Evolutionary conservation across 2,329 filamentous ascomycete species (phyloP), one percentile per base, ranked within the genome.

Genomic region (Zasmidium citrigriseum): DNA sequence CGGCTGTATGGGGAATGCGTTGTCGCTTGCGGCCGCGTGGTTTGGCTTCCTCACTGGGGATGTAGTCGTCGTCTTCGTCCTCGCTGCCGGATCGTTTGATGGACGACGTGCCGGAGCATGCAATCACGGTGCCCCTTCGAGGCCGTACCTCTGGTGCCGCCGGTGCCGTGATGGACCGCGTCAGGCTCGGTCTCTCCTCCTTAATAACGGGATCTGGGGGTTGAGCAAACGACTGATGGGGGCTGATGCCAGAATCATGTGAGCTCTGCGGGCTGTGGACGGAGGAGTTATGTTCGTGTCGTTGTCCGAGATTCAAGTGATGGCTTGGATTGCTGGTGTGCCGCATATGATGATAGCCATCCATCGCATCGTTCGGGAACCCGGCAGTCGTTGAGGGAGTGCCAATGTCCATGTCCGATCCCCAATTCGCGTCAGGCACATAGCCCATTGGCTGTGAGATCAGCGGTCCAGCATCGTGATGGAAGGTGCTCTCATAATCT

Each of bases 1-100:
- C 68, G 2, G 72, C 71, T 4, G 72, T 73, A 54, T 75, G 72
- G 5, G 72, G 72, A 47, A 74, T 72, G 49, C 72, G 72, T 52
- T 72, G 68, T 3, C 71, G 70, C 51, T 70, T 71, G 24, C 70
- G 57, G 59, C 66, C 68, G 47, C 71, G 64, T 16, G 55, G 57
- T 46, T 64, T 65, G 14, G 50, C 55, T 23, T 61, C 62, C 24
- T 58, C 62, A 23, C 38, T 56, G 20, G 67, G 66, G 5, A 67
- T 57, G 60, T 67, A 68, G 12, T 69, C 67, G 10, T 71, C 69
- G 46, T 71, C 69, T 55, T 68, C 68, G 18, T 70, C 67, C 20
- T 71, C 70, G 59, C 66, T 69, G 23, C 60, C 64, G 9, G 57
- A 59, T 10, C 62, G 64, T 55, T 67, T 71, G 54, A 64, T 56